Percentiles rank a stretch among this genome's conserved stretches.
phyloP scores from a whole-genome alignment of 2,329 filamentous ascomycete species.

The Xylaria digitata region DNA sequence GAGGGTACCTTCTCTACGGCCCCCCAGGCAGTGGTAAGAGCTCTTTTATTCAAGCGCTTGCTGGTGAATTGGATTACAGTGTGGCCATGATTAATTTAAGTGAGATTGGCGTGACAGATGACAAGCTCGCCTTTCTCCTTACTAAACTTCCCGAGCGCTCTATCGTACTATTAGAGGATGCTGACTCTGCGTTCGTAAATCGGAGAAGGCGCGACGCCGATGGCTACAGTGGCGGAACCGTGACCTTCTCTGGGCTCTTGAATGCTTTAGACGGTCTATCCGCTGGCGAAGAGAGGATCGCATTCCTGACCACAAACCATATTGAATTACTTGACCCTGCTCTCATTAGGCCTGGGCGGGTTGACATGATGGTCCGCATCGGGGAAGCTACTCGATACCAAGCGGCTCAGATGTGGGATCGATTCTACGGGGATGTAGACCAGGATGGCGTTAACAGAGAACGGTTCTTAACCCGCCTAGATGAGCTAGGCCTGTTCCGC shows the following conservation, averaged over 20 bases:
- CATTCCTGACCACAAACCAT: slow-evolving; percentile 95
- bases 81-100: slow-evolving; percentile 93
- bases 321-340: slow-evolving; percentile 90
- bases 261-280: slow-evolving; percentile 92
- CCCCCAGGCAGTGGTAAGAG: slow-evolving; percentile 94
- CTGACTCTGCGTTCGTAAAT: slow-evolving; percentile 90
- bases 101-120: slow-evolving; percentile 89
- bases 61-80: slow-evolving; percentile 90
- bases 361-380: slow-evolving; percentile 92
- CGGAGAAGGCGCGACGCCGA: slow-evolving; percentile 80
- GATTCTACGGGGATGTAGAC: slow-evolving; percentile 91
- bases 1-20: slow-evolving; percentile 89
- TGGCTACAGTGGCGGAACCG: slow-evolving; percentile 86
- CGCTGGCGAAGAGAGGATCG: slow-evolving; percentile 91
- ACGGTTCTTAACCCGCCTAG: slow-evolving; percentile 77
- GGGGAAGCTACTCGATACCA: slow-evolving; percentile 89
- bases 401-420: slow-evolving; percentile 88
- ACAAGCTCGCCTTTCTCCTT: slow-evolving; percentile 85
- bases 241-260: slow-evolving; percentile 92
- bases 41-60: slow-evolving; percentile 94
- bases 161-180: slow-evolving; percentile 86
- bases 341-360: slow-evolving; percentile 87
- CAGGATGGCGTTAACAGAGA: slow-evolving; percentile 68
- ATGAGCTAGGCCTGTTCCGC: slow-evolving; percentile 76
- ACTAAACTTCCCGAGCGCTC: slow-evolving; percentile 87